phyloP scores from a whole-genome alignment of 257 asterid species.

The Lithospermum erythrorhizon region DNA sequence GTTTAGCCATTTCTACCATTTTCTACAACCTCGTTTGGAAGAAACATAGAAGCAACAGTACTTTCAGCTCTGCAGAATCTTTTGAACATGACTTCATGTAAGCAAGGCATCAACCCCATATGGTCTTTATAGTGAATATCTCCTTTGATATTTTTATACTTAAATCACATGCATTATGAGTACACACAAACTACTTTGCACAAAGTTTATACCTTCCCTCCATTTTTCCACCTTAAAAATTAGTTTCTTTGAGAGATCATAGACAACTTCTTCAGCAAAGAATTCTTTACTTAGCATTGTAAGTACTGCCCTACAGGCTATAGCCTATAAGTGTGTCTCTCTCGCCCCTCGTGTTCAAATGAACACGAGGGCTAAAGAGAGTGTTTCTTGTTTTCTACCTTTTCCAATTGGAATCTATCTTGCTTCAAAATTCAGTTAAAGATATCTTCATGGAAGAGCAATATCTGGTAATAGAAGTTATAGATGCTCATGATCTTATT shows the following conservation, averaged over 20 bases:
- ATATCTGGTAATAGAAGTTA: conserved; percentile 48
- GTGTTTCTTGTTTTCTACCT: conserved; percentile 10
- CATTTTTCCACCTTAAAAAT: conserved; percentile 6
- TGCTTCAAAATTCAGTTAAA: conserved; percentile 36
- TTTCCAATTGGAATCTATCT: conserved; percentile 17
- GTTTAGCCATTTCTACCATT: background rate
- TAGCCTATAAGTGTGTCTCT: background rate
- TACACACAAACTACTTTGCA: conserved; percentile 2
- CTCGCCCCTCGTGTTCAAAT: background rate
- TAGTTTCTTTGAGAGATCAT: background rate
- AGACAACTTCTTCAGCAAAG: conserved; percentile 25
- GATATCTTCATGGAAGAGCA: conserved; percentile 34
- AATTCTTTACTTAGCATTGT: conserved; percentile 23
- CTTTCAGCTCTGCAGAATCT: background rate
- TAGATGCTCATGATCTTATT: conserved; percentile 65
- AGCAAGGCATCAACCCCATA: background rate
- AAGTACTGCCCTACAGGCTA: background rate
- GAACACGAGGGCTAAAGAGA: conserved; percentile 2
- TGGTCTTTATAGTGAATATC: background rate
- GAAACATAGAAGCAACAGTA: background rate
- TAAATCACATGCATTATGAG: background rate
- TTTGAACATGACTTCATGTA: background rate
- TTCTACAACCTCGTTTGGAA: background rate
- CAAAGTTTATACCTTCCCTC: conserved; percentile 27
- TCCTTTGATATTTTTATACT: background rate